Percentiles rank a stretch among this genome's conserved stretches.
These are phyloP conservation scores for Yarrowia sp. DNA, from an alignment of 805 yeast species.

Conservation along the genomic window DNA sequence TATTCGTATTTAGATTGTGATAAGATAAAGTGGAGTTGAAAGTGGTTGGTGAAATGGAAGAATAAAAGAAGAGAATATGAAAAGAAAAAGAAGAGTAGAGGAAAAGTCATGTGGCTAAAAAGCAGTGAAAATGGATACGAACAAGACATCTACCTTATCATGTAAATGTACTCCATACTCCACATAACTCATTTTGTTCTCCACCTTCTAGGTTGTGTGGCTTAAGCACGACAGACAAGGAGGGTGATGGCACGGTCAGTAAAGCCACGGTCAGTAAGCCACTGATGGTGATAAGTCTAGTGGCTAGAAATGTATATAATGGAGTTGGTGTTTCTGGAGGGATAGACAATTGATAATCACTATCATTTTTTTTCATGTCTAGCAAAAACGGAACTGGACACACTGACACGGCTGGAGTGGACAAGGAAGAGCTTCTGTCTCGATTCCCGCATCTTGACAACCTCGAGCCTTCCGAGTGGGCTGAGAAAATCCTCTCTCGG, in stretches of 20 bases:
- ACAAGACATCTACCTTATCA: too few species aligned
- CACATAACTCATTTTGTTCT: background rate
- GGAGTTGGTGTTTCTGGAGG: too few species aligned
- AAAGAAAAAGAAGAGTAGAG: too few species aligned
- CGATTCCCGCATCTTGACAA: constrained; percentile 3
- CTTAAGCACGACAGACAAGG: constrained; percentile 9
- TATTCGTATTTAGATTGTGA: too few species aligned
- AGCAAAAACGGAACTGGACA: constrained; percentile 12
- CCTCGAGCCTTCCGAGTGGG: constrained; percentile 17
- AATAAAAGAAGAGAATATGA: too few species aligned
- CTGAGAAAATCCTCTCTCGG: background rate
- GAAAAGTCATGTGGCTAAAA: too few species aligned
- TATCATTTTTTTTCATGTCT: background rate
- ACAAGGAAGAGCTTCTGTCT: constrained; percentile 8
- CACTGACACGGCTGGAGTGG: constrained; percentile 15
- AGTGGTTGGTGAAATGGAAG: too few species aligned
- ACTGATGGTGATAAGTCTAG: background rate
- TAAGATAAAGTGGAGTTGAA: too few species aligned
- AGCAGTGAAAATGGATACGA: too few species aligned
- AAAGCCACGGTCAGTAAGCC: background rate
- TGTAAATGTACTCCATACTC: too few species aligned
- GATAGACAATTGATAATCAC: background rate
- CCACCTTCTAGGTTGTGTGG: background rate
- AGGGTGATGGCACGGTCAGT: background rate
- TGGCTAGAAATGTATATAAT: background rate